phyloP scores from a whole-genome alignment of 345 rosid genomes.

The Citrus unshiu region DNA sequence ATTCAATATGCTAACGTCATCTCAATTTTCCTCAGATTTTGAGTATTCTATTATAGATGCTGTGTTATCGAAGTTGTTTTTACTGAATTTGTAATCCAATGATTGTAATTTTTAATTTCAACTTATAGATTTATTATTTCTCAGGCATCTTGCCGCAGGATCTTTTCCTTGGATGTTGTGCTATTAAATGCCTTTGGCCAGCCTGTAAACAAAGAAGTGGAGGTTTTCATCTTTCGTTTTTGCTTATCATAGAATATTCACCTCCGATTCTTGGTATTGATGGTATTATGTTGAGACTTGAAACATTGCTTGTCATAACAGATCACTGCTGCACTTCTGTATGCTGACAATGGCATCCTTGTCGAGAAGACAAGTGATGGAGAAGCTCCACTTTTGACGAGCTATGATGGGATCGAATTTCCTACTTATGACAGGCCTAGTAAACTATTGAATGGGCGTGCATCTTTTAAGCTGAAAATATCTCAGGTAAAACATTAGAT shows the following conservation, averaged over 20 bases:
- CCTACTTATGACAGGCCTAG: conserved; percentile 57
- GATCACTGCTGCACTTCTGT: conserved; percentile 72
- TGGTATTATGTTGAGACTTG: conserved; percentile 10
- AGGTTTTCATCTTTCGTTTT: conserved; percentile 43
- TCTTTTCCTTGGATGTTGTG: conserved; percentile 69
- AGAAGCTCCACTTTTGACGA: conserved; percentile 72
- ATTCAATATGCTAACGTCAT: not conserved
- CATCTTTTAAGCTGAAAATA: conserved; percentile 77
- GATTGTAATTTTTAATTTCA: not conserved
- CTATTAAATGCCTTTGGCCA: conserved; percentile 61
- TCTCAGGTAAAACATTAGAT: conserved; percentile 53
- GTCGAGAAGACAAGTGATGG: conserved; percentile 65
- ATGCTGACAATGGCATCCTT: conserved; percentile 59
- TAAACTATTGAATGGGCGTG: conserved; percentile 60
- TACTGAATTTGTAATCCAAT: not conserved
- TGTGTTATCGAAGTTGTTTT: not conserved
- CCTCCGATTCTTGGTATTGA: not conserved
- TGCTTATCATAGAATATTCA: not conserved
- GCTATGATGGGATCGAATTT: conserved; percentile 76
- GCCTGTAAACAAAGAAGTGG: conserved; percentile 54
- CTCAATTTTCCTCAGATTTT: not conserved
- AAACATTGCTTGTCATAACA: conserved; percentile 18
- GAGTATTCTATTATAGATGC: not conserved
- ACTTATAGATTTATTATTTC: conserved; percentile 13
- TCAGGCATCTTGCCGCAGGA: conserved; percentile 67